phyloP scores from a whole-genome alignment of 768 basidiomycete genomes.

The Exidia glandulosa region DNA sequence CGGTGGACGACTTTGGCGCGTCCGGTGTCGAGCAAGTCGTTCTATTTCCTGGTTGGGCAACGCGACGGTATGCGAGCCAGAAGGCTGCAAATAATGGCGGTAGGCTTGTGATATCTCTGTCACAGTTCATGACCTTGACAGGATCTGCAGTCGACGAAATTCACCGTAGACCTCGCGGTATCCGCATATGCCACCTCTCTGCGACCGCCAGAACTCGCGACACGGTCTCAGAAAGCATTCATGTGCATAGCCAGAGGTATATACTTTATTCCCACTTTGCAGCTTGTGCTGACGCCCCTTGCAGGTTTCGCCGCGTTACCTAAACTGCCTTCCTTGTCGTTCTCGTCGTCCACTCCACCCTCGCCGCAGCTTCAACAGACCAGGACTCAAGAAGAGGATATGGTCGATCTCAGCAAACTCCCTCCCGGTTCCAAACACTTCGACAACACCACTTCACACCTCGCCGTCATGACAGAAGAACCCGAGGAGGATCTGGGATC shows the following conservation, averaged over 20 bases:
- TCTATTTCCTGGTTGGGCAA: conserved; percentile 78
- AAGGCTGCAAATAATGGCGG: background rate
- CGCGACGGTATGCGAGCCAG: conserved; percentile 30
- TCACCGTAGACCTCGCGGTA: conserved; percentile 61
- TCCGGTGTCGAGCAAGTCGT: conserved; percentile 35
- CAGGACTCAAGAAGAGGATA: conserved; percentile 25
- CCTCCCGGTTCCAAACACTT: conserved; percentile 25
- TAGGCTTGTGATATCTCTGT: background rate
- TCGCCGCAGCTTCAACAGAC: conserved; percentile 14
- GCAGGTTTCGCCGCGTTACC: conserved; percentile 67
- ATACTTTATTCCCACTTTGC: background rate
- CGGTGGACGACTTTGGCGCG: conserved; percentile 13
- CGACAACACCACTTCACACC: conserved; percentile 15
- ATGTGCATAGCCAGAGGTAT: conserved; percentile 67
- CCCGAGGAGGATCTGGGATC: too few species aligned
- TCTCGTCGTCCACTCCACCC: conserved; percentile 10
- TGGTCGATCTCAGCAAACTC: conserved; percentile 33
- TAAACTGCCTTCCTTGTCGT: conserved; percentile 29
- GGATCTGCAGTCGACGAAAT: conserved; percentile 27
- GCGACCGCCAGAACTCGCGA: conserved; percentile 46
- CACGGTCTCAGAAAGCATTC: conserved; percentile 68
- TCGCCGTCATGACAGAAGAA: conserved; percentile 49
- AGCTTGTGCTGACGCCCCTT: conserved; percentile 3
- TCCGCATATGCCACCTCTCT: conserved; percentile 66
- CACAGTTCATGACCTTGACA: background rate